These are phyloP conservation scores for Prunella vulgaris DNA, from an alignment of 257 asterid genomes.

Conservation along the genomic window DNA sequence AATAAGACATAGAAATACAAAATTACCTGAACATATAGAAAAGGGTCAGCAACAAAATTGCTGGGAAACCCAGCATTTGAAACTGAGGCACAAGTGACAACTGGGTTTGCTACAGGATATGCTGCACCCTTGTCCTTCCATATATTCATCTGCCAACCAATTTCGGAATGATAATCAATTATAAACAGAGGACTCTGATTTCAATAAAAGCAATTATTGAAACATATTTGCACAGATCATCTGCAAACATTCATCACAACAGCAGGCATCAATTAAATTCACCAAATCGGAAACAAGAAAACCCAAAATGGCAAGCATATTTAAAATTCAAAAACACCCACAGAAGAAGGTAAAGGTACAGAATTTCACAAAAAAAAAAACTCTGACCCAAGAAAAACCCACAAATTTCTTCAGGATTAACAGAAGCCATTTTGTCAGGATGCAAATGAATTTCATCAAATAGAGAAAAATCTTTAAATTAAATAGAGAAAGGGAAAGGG, in stretches of 20 bases:
- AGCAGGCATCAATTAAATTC: neutral
- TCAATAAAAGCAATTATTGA: neutral
- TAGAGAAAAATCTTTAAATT: neutral
- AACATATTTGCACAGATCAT: neutral
- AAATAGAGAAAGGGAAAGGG: neutral
- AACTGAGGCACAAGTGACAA: conserved; percentile 83
- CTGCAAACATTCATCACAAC: too few relatives aligned
- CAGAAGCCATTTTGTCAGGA: neutral
- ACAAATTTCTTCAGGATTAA: neutral
- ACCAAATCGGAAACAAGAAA: neutral
- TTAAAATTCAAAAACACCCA: neutral
- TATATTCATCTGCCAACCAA: conserved; percentile 54
- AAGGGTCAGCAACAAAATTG: conserved; percentile 95
- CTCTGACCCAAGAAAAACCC: neutral
- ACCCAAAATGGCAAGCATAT: neutral
- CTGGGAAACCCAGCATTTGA: conserved; percentile 86
- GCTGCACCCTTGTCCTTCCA: conserved; percentile 73
- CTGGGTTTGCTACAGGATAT: conserved; percentile 95
- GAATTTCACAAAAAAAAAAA: neutral
- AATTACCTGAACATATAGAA: conserved; percentile 65
- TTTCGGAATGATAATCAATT: conserved; percentile 13
- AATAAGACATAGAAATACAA: neutral
- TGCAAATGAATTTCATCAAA: neutral
- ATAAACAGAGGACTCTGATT: neutral
- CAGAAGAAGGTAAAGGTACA: too few relatives aligned